Percentiles rank a stretch among this genome's conserved stretches.
phyloP scores from a whole-genome alignment of 345 rosid genomes.

The Pelargonium nanum region DNA sequence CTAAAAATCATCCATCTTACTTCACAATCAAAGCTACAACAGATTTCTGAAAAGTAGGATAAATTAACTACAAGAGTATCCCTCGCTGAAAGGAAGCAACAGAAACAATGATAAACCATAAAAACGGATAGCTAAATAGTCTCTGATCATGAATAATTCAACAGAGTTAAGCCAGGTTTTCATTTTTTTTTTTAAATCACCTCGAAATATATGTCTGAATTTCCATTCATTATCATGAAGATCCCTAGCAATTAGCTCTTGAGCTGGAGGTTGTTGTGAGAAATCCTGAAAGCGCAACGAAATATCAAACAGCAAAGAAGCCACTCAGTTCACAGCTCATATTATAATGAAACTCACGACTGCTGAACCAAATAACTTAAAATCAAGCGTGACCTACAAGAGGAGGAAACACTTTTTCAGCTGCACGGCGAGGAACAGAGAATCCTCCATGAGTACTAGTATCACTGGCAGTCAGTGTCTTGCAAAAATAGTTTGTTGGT shows the following conservation, averaged over 20 bases:
- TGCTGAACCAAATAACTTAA: background rate
- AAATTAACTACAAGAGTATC: no score
- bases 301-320: background rate
- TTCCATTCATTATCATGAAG: conserved; percentile 44
- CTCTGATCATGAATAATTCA: background rate
- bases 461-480: no score
- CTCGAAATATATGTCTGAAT: conserved; percentile 40
- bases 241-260: conserved; percentile 37
- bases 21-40: no score
- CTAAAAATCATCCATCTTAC: no score
- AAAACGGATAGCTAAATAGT: background rate
- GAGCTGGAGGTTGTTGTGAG: conserved; percentile 32
- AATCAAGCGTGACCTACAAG: conserved; percentile 24
- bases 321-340: background rate
- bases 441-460: conserved; percentile 51
- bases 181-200: conserved; percentile 7
- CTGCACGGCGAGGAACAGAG: conserved; percentile 50
- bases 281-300: conserved; percentile 21
- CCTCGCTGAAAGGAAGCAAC: no score
- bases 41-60: no score
- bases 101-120: no score
- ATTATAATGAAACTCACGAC: background rate
- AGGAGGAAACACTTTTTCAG: conserved; percentile 47
- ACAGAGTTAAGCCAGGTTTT: background rate
- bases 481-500: no score